Evolutionary conservation across 768 basidiomycete genomes (phyloP), one percentile per base, ranked within the genome.

Genomic region (Rhizopogon roseolus): DNA sequence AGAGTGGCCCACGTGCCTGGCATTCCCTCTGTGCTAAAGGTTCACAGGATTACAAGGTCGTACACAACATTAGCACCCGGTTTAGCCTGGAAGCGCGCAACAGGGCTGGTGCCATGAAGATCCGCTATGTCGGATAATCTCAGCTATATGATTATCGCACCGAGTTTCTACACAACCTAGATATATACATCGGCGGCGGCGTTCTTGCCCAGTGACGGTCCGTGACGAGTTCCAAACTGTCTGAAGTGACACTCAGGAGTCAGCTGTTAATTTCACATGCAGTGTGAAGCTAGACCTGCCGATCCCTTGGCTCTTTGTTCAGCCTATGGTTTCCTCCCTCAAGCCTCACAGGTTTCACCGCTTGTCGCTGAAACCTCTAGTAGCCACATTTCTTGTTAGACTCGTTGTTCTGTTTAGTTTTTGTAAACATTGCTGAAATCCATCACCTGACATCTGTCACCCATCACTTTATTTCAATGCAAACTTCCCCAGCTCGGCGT

Each of bases 71-170:
- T 53, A 22, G 43, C 27, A 1, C 46, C 1, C 8, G 10, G 6
- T 14, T 50, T 40, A 90, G 86, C 86, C 69, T 88, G 22, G 88
- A 90, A 73, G 75, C 80, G 44, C 85, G 87, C 51, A 84, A 76
- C 64, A 84, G 86, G 45, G 71, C 77, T 13, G 80, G 80, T 48
- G 84, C 78, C 13, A 84, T 88, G 74, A 91, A 89, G 73, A 85
- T 90, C 65, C 86, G 89, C 42, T 84, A 85, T 65, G 79, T 82
- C 63, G 86, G 86, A 69, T 90, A 74, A 71, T 69, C 50, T 42
- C 28, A 3, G 55, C 50, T 51, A 27, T 27, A 42, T 50, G 49
- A 52, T 54, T 41, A 25, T 48, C 19, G 19, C 34, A 48, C 22
- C 19, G 25, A 49, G 46, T 50, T 55, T 37, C 56, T 32, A 13